Evolutionary conservation across 192 early-diverging fungal genomes (phyloP), one percentile per base, ranked within the genome.

Genomic region (Allomyces arbusculus): DNA sequence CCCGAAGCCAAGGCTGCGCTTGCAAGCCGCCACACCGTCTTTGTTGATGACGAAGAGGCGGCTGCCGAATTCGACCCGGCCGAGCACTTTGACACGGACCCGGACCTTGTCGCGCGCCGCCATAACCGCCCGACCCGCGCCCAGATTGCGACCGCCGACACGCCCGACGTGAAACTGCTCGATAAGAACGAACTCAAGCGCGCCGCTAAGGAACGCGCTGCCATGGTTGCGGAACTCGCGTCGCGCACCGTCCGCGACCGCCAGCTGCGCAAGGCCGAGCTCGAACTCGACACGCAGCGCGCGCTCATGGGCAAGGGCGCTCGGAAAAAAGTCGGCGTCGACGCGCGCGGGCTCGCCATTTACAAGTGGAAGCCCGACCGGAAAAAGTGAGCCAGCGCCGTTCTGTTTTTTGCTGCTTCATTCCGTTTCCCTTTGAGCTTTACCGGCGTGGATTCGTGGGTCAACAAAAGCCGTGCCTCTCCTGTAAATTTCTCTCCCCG

Each of bases 351-450:
- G 0, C 72, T 95, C 23, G 73, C 88, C 14, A 76, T 90, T 44
- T 95, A 93, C 79, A 96, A 95, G 75, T 98, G 94, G 94, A 76
- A 75, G 40, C 65, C 73, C n/a, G 72, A 71, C 58, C 64, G 50
- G 16, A 58, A 58, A 58, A 58, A 58, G 50, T 58, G 20, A 58
- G 50, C 50, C 16, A 0, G 33, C 33, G 33, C 33, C 8, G 33
- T 7, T 7, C 4, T 3, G n/a, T n/a, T 8, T 40, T 3, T 40
- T 40, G 33, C 33, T 40, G 26, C 26, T 28, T 55, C 45, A 20
- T 58, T 58, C 12, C 50, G 16, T 20, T 58, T 58, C 6, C 50
- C 12, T 40, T 40, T 40, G 7, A 3, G 33, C 33, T 3, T 40
- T 40, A 40, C 33, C 33, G 33, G 33, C 7, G 33, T 40, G 33